Evolutionary conservation across 768 basidiomycete genomes (phyloP).

Genomic region (Pleurotus tuber-regium): DNA sequence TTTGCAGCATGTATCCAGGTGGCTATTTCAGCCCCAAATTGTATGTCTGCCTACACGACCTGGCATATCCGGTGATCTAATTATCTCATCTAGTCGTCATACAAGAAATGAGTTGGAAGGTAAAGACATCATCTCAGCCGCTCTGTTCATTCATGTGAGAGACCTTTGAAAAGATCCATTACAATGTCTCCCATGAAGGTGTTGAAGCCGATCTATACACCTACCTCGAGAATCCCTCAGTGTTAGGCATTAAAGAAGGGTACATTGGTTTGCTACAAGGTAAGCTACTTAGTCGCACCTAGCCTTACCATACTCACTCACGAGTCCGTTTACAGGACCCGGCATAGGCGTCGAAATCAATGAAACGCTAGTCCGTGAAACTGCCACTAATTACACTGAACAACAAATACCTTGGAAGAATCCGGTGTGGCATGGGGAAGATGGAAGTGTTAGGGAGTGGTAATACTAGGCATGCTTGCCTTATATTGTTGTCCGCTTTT

Average conservation of each 20-base stretch:
- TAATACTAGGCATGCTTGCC: too few species aligned
- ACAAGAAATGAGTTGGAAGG: conserved; percentile 68
- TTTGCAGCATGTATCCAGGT: conserved; percentile 71
- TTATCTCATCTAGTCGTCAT: conserved; percentile 40
- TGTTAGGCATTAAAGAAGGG: conserved; percentile 54
- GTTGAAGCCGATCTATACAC: conserved; percentile 53
- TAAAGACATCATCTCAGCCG: conserved; percentile 16
- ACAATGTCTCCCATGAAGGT: conserved; percentile 44
- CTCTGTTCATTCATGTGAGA: not conserved
- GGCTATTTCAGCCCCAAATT: conserved; percentile 56
- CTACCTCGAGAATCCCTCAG: conserved; percentile 48
- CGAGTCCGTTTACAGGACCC: conserved; percentile 32
- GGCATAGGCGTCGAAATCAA: conserved; percentile 65
- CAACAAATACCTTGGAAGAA: conserved; percentile 49
- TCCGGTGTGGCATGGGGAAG: conserved; percentile 53
- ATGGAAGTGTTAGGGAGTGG: conserved; percentile 57
- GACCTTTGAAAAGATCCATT: conserved; percentile 51
- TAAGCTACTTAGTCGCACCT: conserved; percentile 17
- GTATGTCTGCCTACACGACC: conserved; percentile 30
- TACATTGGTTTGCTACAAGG: conserved; percentile 44
- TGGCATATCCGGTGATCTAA: not conserved
- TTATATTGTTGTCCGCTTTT: too few species aligned
- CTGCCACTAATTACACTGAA: conserved; percentile 31
- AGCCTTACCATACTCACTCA: not conserved
- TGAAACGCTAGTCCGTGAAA: conserved; percentile 46